These are phyloP conservation scores for Chionographis japonica DNA, from an alignment of 106 monocot species.

Conservation along the genomic window DNA sequence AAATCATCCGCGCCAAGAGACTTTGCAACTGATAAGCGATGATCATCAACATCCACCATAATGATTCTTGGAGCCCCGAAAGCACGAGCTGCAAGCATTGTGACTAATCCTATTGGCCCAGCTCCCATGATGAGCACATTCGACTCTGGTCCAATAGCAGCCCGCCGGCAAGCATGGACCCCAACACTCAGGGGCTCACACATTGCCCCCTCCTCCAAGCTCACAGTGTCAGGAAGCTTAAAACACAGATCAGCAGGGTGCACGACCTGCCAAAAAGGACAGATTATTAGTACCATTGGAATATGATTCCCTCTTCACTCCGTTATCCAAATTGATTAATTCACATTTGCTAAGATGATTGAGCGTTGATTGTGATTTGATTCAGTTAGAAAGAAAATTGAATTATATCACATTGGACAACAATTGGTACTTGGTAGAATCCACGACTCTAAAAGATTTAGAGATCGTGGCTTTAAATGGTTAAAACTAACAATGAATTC, in stretches of 20 bases:
- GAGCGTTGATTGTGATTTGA: too few relatives aligned
- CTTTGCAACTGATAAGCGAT: conserved; percentile 77
- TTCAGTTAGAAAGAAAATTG: too few relatives aligned
- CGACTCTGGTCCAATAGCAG: conserved; percentile 67
- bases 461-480: too few relatives aligned
- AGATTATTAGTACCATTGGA: not conserved
- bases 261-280: conserved; percentile 41
- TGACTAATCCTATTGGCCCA: conserved; percentile 96
- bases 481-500: too few relatives aligned
- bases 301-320: too few relatives aligned
- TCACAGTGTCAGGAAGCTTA: conserved; percentile 86
- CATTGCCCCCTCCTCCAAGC: conserved; percentile 98
- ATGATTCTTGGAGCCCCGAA: conserved; percentile 81
- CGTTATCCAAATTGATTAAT: too few relatives aligned
- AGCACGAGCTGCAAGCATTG: conserved; percentile 83
- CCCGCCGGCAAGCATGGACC: conserved; percentile 84
- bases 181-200: conserved; percentile 98
- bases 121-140: conserved; percentile 88
- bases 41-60: conserved; percentile 70
- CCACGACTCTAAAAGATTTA: not conserved
- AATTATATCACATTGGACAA: too few relatives aligned
- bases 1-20: conserved; percentile 79
- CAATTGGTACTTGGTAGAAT: too few relatives aligned
- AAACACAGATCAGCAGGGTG: conserved; percentile 92
- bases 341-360: too few relatives aligned